phyloP scores from a whole-genome alignment of 306 rosid species.

The Sicyos edulis region DNA sequence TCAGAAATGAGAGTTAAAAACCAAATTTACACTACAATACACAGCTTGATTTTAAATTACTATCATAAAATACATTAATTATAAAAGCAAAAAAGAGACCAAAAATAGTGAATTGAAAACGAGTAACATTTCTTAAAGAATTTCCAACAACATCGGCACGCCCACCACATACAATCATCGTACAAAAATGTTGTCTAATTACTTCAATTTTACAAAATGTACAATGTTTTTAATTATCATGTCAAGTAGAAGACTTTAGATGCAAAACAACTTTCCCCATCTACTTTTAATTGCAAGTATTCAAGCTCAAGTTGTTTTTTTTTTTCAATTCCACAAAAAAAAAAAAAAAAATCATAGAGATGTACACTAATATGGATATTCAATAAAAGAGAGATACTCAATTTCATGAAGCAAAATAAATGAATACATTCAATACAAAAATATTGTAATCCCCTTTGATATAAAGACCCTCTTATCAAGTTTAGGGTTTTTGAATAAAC shows the following conservation, averaged over 20 bases:
- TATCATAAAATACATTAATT: background rate
- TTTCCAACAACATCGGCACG: constrained; percentile 11
- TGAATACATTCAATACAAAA: background rate
- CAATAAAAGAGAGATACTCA: constrained; percentile 4
- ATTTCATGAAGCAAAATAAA: constrained; percentile 1
- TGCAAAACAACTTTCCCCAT: constrained; percentile 9
- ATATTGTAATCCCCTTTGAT: background rate
- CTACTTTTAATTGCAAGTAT: background rate
- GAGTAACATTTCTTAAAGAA: constrained; percentile 6
- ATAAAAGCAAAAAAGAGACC: background rate
- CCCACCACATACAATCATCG: constrained; percentile 8
- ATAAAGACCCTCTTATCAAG: background rate
- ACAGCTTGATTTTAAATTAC: background rate
- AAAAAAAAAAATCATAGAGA: background rate
- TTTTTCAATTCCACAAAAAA: background rate
- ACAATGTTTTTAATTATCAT: constrained; percentile 8
- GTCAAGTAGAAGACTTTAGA: constrained; percentile 13
- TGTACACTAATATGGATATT: background rate
- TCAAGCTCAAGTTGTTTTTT: background rate
- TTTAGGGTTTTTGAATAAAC: constrained; percentile 1
- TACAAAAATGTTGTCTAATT: constrained; percentile 6
- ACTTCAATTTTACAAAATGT: constrained; percentile 17
- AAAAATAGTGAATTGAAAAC: background rate
- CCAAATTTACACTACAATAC: too few relatives aligned
- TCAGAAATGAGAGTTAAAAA: background rate